Evolutionary conservation across 2,329 filamentous ascomycete species (phyloP), one percentile per base, ranked within the genome.

Genomic region (Neocatenulostroma microsporum): DNA sequence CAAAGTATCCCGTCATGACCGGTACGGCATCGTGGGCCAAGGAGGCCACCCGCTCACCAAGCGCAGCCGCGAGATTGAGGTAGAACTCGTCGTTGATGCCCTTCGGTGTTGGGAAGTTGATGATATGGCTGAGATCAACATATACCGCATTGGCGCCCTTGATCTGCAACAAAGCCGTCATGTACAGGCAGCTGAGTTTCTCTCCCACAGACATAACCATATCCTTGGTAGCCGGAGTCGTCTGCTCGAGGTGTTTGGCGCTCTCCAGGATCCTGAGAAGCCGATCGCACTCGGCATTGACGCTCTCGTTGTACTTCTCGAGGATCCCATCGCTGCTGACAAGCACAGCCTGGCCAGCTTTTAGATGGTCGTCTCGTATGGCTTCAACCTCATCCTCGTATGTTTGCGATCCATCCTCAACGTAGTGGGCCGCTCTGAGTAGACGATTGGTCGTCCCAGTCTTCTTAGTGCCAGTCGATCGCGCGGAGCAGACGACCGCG

Each of bases 141-240:
- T 89, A 96, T 61, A 91, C 82, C 10, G 91, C 83, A 30, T 84
- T 80, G 4, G 94, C 80, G 14, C 84, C 82, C 53, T 75, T 72
- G 54, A 94, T 87, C 56, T 82, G 78, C 46, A 98, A 64, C 42
- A 96, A 64, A 5, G 82, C 79, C 15, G 89, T 76, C 82, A 98
- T 88, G 61, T 91, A 91, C 21, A 81, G 76, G 62, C 89, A 96
- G 63, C 86, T 93, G 49, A 98, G 69, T 67, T 94, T 96, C 72
- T 98, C 91, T 37, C 91, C 91, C 50, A 91, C 87, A 60, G 87
- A 93, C 43, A 96, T 81, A 44, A 98, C 85, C 50, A 89, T 82
- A 51, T 75, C 70, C 57, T 70, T 70, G 5, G 64, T 69, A 39
- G 67, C 14, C 23, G 23, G n/a, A 24, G n/a, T 24, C 23, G 23